phyloP scores from a whole-genome alignment of 1,284 basidiomycete genomes.

The Sparassis latifolia region DNA sequence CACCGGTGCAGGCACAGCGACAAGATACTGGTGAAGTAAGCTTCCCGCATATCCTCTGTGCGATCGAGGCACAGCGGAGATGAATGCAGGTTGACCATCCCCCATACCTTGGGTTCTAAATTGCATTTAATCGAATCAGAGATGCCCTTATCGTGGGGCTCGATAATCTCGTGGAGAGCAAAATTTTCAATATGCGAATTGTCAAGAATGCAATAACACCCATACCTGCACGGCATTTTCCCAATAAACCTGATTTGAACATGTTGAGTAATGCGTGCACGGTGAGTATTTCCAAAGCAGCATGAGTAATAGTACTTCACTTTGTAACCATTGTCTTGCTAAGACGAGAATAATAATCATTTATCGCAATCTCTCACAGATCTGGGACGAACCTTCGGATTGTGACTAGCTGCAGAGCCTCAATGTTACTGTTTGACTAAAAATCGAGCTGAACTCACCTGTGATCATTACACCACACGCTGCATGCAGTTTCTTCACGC shows the following conservation, averaged over 20 bases:
- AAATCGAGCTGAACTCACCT: conserved; percentile 32
- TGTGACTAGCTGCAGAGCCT: conserved; percentile 60
- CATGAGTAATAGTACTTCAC: conserved; percentile 25
- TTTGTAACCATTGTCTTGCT: conserved; percentile 87
- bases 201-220: neutral
- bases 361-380: too few species aligned
- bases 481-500: conserved; percentile 57
- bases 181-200: neutral
- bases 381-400: conserved; percentile 58
- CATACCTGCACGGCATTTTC: conserved; percentile 75
- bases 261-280: too few species aligned
- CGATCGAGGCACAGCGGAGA: conserved; percentile 46
- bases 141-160: conserved; percentile 75
- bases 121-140: conserved; percentile 57
- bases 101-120: conserved; percentile 49
- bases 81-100: conserved; percentile 27
- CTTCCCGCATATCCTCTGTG: conserved; percentile 51
- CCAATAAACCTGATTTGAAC: conserved; percentile 63
- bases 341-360: too few species aligned
- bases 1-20: conserved; percentile 39
- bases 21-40: conserved; percentile 50
- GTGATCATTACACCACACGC: conserved; percentile 87
- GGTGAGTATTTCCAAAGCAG: neutral
- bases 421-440: conserved; percentile 2
- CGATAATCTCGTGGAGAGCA: conserved; percentile 56